phyloP scores from a whole-genome alignment of 2,329 filamentous ascomycete genomes.

The Alternaria triticimaculans region DNA sequence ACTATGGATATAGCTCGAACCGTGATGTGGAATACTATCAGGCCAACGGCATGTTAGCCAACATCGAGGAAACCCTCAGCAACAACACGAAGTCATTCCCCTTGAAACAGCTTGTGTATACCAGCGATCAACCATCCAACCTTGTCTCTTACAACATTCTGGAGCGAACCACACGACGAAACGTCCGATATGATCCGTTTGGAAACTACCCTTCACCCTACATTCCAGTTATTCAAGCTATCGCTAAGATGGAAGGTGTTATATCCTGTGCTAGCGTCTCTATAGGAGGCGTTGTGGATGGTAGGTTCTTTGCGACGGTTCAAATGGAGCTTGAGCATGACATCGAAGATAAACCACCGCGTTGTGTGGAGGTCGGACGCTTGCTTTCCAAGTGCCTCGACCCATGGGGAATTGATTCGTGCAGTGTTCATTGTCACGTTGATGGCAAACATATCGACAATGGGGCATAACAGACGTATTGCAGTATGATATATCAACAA shows the following conservation, averaged over 20 bases:
- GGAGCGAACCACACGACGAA: too few relatives aligned
- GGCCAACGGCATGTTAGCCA: too few relatives aligned
- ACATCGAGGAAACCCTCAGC: too few relatives aligned
- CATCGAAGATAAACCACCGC: rapidly evolving
- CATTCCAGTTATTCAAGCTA: rapidly evolving
- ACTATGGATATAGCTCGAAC: too few relatives aligned
- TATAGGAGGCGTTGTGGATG: background rate
- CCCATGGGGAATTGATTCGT: rapidly evolving
- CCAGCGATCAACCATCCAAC: too few relatives aligned
- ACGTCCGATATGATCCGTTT: background rate
- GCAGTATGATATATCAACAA: background rate
- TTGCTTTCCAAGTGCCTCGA: background rate
- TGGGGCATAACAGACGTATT: rapidly evolving
- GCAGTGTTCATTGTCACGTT: background rate
- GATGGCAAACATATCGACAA: background rate
- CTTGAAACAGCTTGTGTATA: too few relatives aligned
- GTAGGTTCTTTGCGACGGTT: background rate
- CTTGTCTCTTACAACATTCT: too few relatives aligned
- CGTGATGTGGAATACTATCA: too few relatives aligned
- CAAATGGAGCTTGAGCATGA: background rate
- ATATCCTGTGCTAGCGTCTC: background rate
- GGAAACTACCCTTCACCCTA: background rate
- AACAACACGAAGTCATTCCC: too few relatives aligned
- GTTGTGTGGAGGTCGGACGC: background rate
- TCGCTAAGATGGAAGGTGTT: background rate